These are phyloP conservation scores for Boletus tomentosulus DNA, from an alignment of 768 basidiomycete species.

Conservation along the genomic window DNA sequence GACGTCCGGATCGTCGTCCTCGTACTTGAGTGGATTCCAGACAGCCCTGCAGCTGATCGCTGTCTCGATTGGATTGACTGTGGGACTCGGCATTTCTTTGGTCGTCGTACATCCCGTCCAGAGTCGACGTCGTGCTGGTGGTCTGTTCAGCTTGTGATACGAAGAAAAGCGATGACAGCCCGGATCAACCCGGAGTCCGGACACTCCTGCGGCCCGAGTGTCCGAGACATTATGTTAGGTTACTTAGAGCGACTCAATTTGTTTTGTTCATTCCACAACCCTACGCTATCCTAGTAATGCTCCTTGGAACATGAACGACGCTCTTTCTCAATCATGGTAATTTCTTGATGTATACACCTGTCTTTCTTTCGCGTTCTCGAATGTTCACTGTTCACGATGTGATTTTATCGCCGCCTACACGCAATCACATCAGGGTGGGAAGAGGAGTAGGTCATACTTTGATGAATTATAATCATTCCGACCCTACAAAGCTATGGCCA, in stretches of 20 bases:
- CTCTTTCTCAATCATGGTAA: background rate
- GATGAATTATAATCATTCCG: background rate
- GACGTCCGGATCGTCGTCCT: constrained; percentile 45
- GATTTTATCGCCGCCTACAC: too few species aligned
- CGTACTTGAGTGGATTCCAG: constrained; percentile 68
- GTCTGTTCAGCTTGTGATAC: constrained; percentile 56
- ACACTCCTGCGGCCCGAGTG: background rate
- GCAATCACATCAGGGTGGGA: background rate
- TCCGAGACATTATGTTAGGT: background rate
- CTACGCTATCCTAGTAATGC: background rate
- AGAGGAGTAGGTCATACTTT: background rate
- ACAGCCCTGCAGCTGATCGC: constrained; percentile 74
- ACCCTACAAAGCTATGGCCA: background rate
- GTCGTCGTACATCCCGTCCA: constrained; percentile 63
- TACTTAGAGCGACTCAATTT: constrained; percentile 5
- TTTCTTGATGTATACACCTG: background rate
- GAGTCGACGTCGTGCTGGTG: constrained; percentile 52
- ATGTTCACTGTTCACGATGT: background rate
- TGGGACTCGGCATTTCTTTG: constrained; percentile 70
- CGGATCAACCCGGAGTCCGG: background rate
- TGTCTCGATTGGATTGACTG: constrained; percentile 75
- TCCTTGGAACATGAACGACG: background rate
- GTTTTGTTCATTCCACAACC: constrained; percentile 11
- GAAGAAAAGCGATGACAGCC: background rate
- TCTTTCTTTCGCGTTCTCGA: background rate